Conservation (phyloP, 1,284 basidiomycete species). For the Phenoliferia sp. region DNA sequence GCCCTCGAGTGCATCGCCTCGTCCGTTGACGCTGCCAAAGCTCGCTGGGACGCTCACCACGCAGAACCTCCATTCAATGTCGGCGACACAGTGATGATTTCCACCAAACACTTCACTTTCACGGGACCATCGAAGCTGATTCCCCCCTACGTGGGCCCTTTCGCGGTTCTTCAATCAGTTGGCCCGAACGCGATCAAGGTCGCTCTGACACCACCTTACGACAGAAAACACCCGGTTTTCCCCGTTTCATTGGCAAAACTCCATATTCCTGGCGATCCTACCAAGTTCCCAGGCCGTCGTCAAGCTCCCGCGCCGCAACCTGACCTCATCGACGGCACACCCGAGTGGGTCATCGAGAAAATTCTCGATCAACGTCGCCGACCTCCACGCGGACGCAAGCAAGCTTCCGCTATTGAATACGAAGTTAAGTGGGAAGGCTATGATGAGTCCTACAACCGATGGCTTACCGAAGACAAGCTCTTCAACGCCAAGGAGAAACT, state of each 20-base stretch:
- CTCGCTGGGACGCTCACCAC: constrained; percentile 6
- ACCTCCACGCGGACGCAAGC: not conserved
- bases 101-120: constrained; percentile 7
- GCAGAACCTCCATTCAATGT: not conserved
- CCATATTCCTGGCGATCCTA: not conserved
- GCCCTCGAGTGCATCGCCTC: not conserved
- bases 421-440: too few relatives aligned
- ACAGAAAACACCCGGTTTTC: not conserved
- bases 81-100: constrained; percentile 9
- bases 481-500: not conserved
- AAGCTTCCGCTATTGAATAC: too few relatives aligned
- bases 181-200: constrained; percentile 3
- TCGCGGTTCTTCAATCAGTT: not conserved
- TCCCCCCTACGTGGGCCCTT: constrained; percentile 2
- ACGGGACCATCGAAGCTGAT: not conserved
- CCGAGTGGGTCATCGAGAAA: not conserved
- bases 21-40: not conserved
- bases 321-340: not conserved
- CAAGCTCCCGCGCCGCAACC: not conserved
- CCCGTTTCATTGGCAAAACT: not conserved
- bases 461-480: too few relatives aligned
- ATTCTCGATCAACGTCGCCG: not conserved
- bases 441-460: too few relatives aligned
- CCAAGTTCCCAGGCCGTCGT: not conserved
- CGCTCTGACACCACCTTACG: not conserved